Conservation (phyloP, 345 rosid species). For the Microcos paniculata region DNA sequence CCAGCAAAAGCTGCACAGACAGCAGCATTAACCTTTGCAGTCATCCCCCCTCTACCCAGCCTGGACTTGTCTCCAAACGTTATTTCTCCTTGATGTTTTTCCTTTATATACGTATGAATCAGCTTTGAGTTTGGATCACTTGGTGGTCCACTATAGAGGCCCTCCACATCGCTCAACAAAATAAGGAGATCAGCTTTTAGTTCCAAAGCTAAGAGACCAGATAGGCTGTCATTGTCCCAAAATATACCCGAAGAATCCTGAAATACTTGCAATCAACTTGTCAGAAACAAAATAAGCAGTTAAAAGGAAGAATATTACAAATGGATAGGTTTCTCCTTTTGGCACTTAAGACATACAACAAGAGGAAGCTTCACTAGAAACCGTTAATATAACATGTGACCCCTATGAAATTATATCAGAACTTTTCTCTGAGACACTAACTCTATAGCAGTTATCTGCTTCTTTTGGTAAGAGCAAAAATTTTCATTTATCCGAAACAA, state of each 20-base stretch:
- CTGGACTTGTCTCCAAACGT: conserved; percentile 81
- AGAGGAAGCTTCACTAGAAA: neutral
- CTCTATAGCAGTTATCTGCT: too few species aligned
- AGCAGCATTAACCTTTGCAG: conserved; percentile 78
- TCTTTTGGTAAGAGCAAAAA: too few species aligned
- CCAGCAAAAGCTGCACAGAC: conserved; percentile 62
- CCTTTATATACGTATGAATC: conserved; percentile 58
- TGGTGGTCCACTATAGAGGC: conserved; percentile 77
- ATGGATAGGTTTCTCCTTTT: neutral
- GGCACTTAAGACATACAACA: conserved; percentile 10
- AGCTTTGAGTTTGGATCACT: conserved; percentile 64
- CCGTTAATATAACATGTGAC: neutral
- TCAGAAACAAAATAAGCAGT: conserved; percentile 1
- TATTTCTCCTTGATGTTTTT: conserved; percentile 59
- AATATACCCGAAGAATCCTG: conserved; percentile 85
- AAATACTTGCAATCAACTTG: conserved; percentile 11
- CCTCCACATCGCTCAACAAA: conserved; percentile 70
- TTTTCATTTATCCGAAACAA: neutral
- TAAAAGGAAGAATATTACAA: conserved; percentile 1
- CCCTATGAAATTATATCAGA: too few species aligned
- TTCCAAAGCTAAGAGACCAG: conserved; percentile 68
- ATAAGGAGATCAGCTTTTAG: conserved; percentile 72
- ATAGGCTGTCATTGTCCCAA: conserved; percentile 84
- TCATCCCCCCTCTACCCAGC: conserved; percentile 84
- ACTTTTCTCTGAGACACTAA: too few species aligned